These are phyloP conservation scores for Porphyra umbilicalis DNA, from an alignment of 31 red algal genomes.

Conservation along the genomic window DNA sequence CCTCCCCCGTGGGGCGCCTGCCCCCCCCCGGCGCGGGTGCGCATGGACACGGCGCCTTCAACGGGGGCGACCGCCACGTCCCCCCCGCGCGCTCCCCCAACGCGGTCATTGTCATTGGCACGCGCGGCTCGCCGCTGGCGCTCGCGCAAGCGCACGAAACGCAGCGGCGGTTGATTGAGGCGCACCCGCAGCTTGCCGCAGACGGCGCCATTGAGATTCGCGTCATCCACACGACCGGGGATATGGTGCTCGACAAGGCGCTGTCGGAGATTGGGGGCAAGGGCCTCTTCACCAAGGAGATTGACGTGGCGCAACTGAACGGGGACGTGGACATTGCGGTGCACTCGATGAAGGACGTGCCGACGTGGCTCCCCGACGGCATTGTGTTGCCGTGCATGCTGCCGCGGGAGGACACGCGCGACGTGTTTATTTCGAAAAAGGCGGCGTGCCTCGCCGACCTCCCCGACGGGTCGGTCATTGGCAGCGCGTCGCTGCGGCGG, in stretches of 20 bases:
- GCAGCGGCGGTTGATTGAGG: slow-evolving; percentile 52
- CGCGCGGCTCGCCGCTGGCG: slow-evolving; percentile 91
- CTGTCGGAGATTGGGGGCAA: slow-evolving; percentile 98
- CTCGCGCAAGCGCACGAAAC: slow-evolving; percentile 95
- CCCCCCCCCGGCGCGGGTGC: background rate
- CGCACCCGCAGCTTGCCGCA: slow-evolving; percentile 56
- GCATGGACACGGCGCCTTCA: background rate
- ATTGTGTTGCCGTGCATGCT: slow-evolving; percentile 86
- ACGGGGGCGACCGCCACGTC: background rate
- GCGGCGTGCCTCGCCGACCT: slow-evolving; percentile 63
- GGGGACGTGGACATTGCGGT: slow-evolving; percentile 98
- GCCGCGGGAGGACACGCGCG: slow-evolving; percentile 89
- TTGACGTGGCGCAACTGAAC: slow-evolving; percentile 87
- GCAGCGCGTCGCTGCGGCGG: slow-evolving; percentile 84
- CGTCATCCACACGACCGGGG: slow-evolving; percentile 95
- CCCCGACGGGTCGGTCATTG: slow-evolving; percentile 89
- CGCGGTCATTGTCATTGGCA: slow-evolving; percentile 88
- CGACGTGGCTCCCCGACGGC: slow-evolving; percentile 87
- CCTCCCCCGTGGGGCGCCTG: background rate
- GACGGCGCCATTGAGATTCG: slow-evolving; percentile 77
- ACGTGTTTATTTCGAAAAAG: slow-evolving; percentile 93
- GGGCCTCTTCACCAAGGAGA: slow-evolving; percentile 99
- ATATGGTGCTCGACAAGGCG: slow-evolving; percentile 95
- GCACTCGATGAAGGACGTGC: slow-evolving; percentile 99
- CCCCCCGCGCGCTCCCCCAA: slow-evolving; percentile 8